phyloP scores from a whole-genome alignment of 768 basidiomycete species.

The Ramaria rubella region DNA sequence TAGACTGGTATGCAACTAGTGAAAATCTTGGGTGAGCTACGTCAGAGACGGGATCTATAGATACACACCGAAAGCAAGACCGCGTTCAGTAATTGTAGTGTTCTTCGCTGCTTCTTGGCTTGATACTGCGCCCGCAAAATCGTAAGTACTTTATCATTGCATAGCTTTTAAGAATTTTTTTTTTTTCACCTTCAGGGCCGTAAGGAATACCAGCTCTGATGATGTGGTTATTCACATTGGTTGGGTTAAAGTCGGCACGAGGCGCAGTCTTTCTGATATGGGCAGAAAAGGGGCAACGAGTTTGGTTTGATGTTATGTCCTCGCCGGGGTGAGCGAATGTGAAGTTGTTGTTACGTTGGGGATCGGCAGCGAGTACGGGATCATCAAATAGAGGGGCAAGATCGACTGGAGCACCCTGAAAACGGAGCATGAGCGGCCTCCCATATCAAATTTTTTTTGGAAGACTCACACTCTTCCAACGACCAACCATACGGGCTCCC shows the following conservation, averaged over 20 bases:
- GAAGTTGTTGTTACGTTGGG: conserved; percentile 26
- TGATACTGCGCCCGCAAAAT: conserved; percentile 23
- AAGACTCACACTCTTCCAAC: conserved; percentile 27
- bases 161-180: neutral
- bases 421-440: neutral
- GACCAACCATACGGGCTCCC: conserved; percentile 28
- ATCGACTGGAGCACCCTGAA: conserved; percentile 24
- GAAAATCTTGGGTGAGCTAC: too few relatives aligned
- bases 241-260: conserved; percentile 20
- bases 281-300: conserved; percentile 26
- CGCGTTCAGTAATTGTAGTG: conserved; percentile 40
- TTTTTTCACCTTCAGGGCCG: conserved; percentile 35
- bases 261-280: conserved; percentile 26
- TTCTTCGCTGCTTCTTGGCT: conserved; percentile 27
- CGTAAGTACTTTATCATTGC: neutral
- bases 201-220: conserved; percentile 46
- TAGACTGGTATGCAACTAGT: conserved; percentile 26
- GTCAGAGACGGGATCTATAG: too few relatives aligned
- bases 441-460: neutral
- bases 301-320: conserved; percentile 17
- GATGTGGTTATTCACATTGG: conserved; percentile 28
- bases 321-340: conserved; percentile 16
- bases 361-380: conserved; percentile 21
- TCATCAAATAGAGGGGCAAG: conserved; percentile 22
- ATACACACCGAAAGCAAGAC: conserved; percentile 37